Evolutionary conservation across 306 rosid species (phyloP), one percentile per base, ranked within the genome.

Genomic region (Styphnolobium japonicum): DNA sequence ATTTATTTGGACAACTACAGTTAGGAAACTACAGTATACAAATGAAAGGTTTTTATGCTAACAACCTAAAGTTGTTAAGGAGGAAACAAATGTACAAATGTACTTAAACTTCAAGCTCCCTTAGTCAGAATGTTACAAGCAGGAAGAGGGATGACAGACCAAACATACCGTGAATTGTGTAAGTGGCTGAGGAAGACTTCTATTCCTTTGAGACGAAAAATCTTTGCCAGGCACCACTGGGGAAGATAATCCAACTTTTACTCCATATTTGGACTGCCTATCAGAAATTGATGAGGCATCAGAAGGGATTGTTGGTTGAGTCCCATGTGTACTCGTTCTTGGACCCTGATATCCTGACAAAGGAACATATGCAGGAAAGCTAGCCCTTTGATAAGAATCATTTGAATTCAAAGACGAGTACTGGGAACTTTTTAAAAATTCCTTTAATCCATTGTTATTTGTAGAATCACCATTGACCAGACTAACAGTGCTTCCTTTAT

Each of bases 311-410:
- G 80, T 43, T 43, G 83, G 73, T 39, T 70, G 85, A 51, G 75
- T 42, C 34, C 75, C 80, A 31, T 80, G 74, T 18, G 58, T 45
- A 68, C 73, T 49, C 51, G 42, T 37, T 56, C 78, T 80, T 46
- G 80, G 71, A 80, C 76, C 87, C 55, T 60, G 90, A 73, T 80
- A 73, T 66, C 81, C 86, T 42, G 84, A 45, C 64, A 77, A 58
- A 42, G 88, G 81, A 79, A 67, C 67, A 57, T 27, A 79, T 21
- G 64, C 34, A 2, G 85, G 82, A 68, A 56, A 58, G 80, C 76
- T 51, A 81, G 76, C 64, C 80, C 70, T 76, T 71, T 55, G 84
- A 84, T 70, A 81, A 75, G 74, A 66, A 81, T 71, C 83, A 37
- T 69, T 70, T 33, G 83, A 2, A 71, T 79, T 79, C 68, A 65